Evolutionary conservation across 2,329 filamentous ascomycete genomes (phyloP), one percentile per base, ranked within the genome.

Genomic region (Fusarium pseudoanthophilum): DNA sequence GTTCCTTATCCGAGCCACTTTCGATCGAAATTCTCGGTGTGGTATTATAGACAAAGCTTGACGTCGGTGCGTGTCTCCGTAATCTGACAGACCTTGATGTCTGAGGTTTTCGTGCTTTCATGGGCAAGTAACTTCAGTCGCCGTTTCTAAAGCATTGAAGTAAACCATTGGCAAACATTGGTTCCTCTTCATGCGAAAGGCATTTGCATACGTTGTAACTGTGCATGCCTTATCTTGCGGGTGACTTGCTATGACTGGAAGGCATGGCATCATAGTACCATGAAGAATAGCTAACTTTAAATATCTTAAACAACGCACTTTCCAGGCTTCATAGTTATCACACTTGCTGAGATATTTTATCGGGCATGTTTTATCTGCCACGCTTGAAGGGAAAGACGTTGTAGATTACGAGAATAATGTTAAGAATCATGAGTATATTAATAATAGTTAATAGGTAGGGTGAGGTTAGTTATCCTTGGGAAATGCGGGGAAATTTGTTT

Each of bases 11-110:
- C 43, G 18, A 28, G 7, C 18, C 43, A 4, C 8, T 3, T 15
- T 7, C 1, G 15, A 11, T 46, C 8, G 4, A 28, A 21, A 46
- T 0, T 2, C 11, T 28, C 24, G 4, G 20, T 20, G 0, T 11
- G 5, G 9, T 21, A 21, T 11, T 4, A 15, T 13, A 21, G 9
- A 15, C 13, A 3, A 46, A 46, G 26, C 18, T 7, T 15, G 43
- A 15, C 3, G 1, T 21, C 13, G 0, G 21, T 46, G 3, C 18
- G 9, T 21, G 5, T 1, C 24, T 15, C 5, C 0, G 1, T 0
- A 21, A 46, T 20, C 8, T 3, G 16, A 20, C 11, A 5, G 32
- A 34, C 32, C 32, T 34, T 24, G 15, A 7, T 24, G 15, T 43
- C 7, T 43, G 15, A 24, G 40, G 2, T 24, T 24, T 24, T 43